Percentiles rank a stretch among this genome's conserved stretches.
These are phyloP conservation scores for Persicaria maculosa DNA, from an alignment of 148 eudicot genomes.

Conservation along the genomic window DNA sequence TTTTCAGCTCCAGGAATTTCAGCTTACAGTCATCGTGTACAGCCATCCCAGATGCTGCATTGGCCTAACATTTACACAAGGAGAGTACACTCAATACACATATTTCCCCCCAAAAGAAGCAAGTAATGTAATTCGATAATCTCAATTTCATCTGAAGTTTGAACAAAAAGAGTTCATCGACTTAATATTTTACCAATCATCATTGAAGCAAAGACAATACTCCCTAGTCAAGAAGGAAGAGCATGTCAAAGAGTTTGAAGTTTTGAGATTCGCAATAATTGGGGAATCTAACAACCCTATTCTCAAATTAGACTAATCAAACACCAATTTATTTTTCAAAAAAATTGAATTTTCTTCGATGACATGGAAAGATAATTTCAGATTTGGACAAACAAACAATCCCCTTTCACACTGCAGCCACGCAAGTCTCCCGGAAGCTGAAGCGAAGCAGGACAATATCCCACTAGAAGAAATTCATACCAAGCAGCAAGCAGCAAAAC, in stretches of 20 bases:
- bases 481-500: neutral
- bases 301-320: neutral
- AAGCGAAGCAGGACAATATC: slow-evolving; percentile 3
- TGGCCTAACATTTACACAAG: slow-evolving; percentile 11
- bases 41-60: slow-evolving; percentile 65
- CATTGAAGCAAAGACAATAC: neutral
- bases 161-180: neutral
- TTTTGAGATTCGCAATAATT: neutral
- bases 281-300: neutral
- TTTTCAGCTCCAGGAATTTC: slow-evolving; percentile 77
- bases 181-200: neutral
- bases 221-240: neutral
- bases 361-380: slow-evolving; percentile 1
- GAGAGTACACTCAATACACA: neutral
- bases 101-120: neutral
- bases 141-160: neutral
- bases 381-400: slow-evolving; percentile 8
- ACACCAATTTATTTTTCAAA: neutral
- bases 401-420: neutral
- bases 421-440: neutral
- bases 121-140: neutral
- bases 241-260: neutral
- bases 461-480: neutral
- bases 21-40: slow-evolving; percentile 94
- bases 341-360: neutral